Percentiles rank a stretch among this genome's conserved stretches.
These are phyloP conservation scores for Hericium erinaceus DNA, from an alignment of 768 basidiomycete species.

Conservation along the genomic window DNA sequence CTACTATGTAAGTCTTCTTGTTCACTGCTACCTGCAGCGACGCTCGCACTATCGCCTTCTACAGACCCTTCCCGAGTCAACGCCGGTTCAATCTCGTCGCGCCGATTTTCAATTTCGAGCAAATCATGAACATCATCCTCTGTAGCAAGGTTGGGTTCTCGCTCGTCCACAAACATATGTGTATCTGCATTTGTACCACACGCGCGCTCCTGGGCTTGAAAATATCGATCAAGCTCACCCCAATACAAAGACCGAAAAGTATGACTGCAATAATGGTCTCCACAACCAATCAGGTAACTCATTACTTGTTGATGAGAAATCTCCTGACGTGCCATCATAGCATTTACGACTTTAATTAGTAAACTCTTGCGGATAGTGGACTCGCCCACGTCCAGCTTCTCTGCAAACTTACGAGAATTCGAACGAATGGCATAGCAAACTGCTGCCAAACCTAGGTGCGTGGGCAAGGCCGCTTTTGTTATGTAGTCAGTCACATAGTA, in stretches of 20 bases:
- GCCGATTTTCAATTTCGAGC: too few relatives aligned
- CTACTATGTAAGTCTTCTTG: too few relatives aligned
- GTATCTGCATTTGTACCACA: neutral
- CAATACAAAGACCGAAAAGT: slow-evolving; percentile 6
- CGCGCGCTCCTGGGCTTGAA: neutral
- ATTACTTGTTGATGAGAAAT: too few relatives aligned
- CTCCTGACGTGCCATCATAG: slow-evolving; percentile 14
- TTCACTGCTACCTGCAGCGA: too few relatives aligned
- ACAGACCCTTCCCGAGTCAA: neutral
- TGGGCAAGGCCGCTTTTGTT: slow-evolving; percentile 21
- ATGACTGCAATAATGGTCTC: slow-evolving; percentile 17
- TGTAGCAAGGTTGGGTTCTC: too few relatives aligned
- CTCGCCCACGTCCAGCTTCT: neutral
- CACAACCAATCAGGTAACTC: slow-evolving; percentile 19
- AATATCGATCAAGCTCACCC: neutral
- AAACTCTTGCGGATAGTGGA: neutral
- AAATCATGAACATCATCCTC: too few relatives aligned
- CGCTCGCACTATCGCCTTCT: too few relatives aligned
- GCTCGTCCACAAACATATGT: too few relatives aligned
- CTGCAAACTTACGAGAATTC: neutral
- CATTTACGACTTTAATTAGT: slow-evolving; percentile 7
- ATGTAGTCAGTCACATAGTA: slow-evolving; percentile 31
- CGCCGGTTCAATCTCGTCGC: too few relatives aligned
- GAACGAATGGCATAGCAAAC: neutral
- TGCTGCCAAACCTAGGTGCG: slow-evolving; percentile 14